Percentiles rank a stretch among this genome's conserved stretches.
Evolutionary conservation across 1,284 basidiomycete genomes (phyloP).

Genomic region (Wolfiporia cocos): DNA sequence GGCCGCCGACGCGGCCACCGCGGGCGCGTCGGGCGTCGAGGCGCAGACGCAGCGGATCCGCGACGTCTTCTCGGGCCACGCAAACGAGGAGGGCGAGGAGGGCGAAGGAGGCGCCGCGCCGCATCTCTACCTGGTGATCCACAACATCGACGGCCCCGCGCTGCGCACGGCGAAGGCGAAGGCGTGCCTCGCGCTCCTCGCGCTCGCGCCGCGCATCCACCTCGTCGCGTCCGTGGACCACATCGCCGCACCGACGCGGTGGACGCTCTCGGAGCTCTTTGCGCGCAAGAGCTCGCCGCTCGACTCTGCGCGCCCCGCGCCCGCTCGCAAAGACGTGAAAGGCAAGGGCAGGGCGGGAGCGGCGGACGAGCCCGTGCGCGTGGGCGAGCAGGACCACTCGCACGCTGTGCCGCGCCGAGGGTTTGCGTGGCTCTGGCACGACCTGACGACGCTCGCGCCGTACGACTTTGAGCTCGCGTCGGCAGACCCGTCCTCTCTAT

Average conservation of each 20-base stretch:
- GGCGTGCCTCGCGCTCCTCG: constrained; percentile 63
- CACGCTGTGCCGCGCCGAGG: constrained; percentile 45
- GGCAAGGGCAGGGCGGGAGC: constrained; percentile 5
- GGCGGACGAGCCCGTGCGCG: neutral
- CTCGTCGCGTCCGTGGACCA: constrained; percentile 83
- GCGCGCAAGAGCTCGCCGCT: constrained; percentile 37
- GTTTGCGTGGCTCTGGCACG: constrained; percentile 86
- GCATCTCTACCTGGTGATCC: constrained; percentile 72
- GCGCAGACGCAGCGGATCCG: constrained; percentile 59
- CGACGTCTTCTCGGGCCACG: constrained; percentile 44
- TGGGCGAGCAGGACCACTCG: constrained; percentile 8
- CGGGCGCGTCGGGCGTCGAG: constrained; percentile 35
- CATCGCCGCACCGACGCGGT: constrained; percentile 75
- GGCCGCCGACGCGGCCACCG: constrained; percentile 27
- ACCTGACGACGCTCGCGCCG: constrained; percentile 74
- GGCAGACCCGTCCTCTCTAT: constrained; percentile 57
- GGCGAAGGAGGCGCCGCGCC: constrained; percentile 20
- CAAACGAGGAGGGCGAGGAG: constrained; percentile 4
- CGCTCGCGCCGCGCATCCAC: constrained; percentile 68
- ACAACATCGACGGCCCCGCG: constrained; percentile 79
- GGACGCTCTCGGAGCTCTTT: constrained; percentile 56
- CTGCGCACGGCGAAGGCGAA: constrained; percentile 60
- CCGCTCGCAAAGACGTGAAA: constrained; percentile 4
- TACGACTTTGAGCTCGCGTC: constrained; percentile 77
- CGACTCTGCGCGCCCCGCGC: constrained; percentile 2